Evolutionary conservation across 306 rosid genomes (phyloP).

Genomic region (Purshia tridentata): DNA sequence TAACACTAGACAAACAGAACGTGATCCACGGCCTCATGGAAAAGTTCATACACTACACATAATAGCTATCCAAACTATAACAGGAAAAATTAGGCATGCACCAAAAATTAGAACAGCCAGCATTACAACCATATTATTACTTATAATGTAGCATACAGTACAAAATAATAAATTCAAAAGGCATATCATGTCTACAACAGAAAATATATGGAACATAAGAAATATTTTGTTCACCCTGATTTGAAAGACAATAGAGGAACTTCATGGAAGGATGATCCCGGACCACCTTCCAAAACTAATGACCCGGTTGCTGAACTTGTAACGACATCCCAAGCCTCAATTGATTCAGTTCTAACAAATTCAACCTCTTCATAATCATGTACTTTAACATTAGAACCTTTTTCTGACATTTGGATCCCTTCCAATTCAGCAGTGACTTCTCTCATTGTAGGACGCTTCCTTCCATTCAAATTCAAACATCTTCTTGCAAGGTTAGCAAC

Average conservation of each 20-base stretch:
- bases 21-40: too few relatives aligned
- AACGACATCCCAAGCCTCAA: slow-evolving; percentile 5
- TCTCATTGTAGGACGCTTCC: slow-evolving; percentile 35
- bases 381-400: neutral
- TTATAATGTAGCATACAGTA: too few relatives aligned
- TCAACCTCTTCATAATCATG: slow-evolving; percentile 1
- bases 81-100: too few relatives aligned
- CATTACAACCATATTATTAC: too few relatives aligned
- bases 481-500: slow-evolving; percentile 44
- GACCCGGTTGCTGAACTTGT: neutral
- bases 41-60: too few relatives aligned
- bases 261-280: neutral
- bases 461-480: slow-evolving; percentile 48
- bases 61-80: too few relatives aligned
- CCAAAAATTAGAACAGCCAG: too few relatives aligned
- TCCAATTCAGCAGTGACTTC: too few relatives aligned
- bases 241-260: neutral
- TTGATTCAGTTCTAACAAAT: neutral
- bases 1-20: too few relatives aligned
- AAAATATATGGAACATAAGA: neutral
- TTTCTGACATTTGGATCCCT: neutral
- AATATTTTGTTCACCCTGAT: neutral
- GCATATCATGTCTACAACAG: too few relatives aligned
- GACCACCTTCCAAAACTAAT: neutral
- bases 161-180: too few relatives aligned